Evolutionary conservation across 306 rosid species (phyloP), one percentile per base, ranked within the genome.

Genomic region (Ammopiptanthus mongolicus): DNA sequence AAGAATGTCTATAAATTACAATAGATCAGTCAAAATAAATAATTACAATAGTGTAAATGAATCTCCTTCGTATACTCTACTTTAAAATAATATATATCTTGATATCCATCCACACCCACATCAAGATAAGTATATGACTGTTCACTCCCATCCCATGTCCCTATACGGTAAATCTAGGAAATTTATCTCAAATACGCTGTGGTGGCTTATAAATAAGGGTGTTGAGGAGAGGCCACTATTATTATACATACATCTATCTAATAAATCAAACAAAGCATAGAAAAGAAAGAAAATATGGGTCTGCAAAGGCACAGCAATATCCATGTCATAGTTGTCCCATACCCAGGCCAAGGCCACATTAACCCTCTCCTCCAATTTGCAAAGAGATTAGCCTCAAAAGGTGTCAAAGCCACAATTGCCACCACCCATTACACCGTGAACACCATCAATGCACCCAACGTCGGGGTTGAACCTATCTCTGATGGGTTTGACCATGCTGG

Each of bases 401-500:
- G 83, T 1, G 36, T 81, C 3, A 84, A 81, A 8, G 83, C 90
- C 81, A 87, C 90, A 1, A 5, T 87, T 1, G 90, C 86, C 74
- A 84, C 88, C 65, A 87, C 90, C 7, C 80, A 76, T 6, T 87
- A 87, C 82, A 84, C 88, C 0, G 56, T 77, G 3, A 50, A 69
- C 9, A 78, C 86, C 77, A 84, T 91, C 42, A 3, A 41, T 14
- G 77, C 87, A 0, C 41, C 78, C 1, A 80, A 73, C 82, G 36
- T 88, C 0, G 51, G 12, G 0, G 90, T 91, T 1, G 90, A 87
- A 23, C 71, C 91, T 0, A 91, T 90, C 74, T 90, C 93, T 0
- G 93, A 90, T 1, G 93, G 96, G 5, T 86, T 88, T 42, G 91
- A 88, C 69, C 6, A 79, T 0, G 31, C 71, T 0, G 93, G 93